These are phyloP conservation scores for Dendrostoma leiphaemia DNA, from an alignment of 2,329 filamentous ascomycete species.

Conservation along the genomic window DNA sequence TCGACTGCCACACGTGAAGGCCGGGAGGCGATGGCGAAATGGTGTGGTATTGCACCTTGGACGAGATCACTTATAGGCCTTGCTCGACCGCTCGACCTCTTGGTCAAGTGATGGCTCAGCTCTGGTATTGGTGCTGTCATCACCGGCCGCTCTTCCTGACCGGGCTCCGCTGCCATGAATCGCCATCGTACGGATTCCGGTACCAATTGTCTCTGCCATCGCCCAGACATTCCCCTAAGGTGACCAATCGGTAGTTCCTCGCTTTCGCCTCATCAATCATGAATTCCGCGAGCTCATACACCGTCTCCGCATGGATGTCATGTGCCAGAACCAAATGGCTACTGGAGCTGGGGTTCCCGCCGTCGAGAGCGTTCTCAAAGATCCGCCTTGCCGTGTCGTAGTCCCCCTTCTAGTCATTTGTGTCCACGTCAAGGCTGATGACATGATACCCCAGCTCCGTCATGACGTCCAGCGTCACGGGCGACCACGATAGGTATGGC, in stretches of 20 bases:
- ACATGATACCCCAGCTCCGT: constrained; percentile 34
- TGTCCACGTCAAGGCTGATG: constrained; percentile 30
- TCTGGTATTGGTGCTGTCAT: no score
- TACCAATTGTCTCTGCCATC: constrained; percentile 54
- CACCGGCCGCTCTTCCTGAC: no score
- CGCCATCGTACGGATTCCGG: constrained; percentile 27
- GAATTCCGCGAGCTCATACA: constrained; percentile 46
- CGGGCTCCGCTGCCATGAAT: background rate
- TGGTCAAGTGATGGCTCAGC: no score
- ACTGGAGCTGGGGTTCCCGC: background rate
- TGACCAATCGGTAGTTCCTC: constrained; percentile 45
- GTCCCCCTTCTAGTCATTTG: constrained; percentile 16
- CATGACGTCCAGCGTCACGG: constrained; percentile 17
- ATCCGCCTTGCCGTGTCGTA: constrained; percentile 10
- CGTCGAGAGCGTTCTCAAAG: constrained; percentile 5
- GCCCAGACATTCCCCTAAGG: constrained; percentile 54
- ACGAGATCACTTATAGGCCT: no score
- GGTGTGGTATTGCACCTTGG: no score
- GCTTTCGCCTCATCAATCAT: constrained; percentile 39
- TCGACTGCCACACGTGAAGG: no score
- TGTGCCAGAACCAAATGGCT: constrained; percentile 32
- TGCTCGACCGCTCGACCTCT: no score
- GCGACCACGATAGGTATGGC: constrained; percentile 11
- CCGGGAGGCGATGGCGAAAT: no score
- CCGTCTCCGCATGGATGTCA: constrained; percentile 45